phyloP scores from a whole-genome alignment of 106 monocot genomes.

The Ottelia alismoides region DNA sequence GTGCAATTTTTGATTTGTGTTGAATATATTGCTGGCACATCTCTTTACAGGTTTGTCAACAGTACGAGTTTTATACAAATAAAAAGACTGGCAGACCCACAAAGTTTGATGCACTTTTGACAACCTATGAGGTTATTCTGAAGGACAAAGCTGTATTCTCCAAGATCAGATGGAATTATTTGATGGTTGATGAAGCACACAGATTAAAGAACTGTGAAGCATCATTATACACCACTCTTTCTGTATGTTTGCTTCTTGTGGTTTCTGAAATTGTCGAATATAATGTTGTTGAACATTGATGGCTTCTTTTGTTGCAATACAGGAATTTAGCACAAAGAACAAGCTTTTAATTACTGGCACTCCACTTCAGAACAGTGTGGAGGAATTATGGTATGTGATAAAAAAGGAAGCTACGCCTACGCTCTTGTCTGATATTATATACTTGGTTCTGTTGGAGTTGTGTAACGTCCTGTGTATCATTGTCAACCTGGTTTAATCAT shows the following conservation, averaged over 20 bases:
- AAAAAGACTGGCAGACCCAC: conserved; percentile 54
- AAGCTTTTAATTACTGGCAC: conserved; percentile 97
- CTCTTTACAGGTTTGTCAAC: conserved; percentile 67
- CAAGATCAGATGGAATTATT: conserved; percentile 91
- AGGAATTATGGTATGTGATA: conserved; percentile 99
- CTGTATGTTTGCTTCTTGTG: conserved; percentile 27
- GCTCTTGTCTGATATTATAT: too few species aligned
- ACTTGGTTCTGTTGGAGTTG: too few species aligned
- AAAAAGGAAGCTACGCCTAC: too few species aligned
- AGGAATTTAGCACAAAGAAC: conserved; percentile 99
- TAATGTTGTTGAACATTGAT: not conserved
- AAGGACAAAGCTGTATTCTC: conserved; percentile 85
- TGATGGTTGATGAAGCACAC: conserved; percentile 99
- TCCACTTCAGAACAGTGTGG: conserved; percentile 97
- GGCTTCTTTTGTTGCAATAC: too few species aligned
- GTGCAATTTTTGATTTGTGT: too few species aligned
- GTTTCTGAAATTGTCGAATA: not conserved
- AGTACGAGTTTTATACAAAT: conserved; percentile 78
- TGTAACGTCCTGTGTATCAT: too few species aligned
- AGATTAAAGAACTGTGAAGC: conserved; percentile 95
- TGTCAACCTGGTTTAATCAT: too few species aligned
- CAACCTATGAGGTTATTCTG: conserved; percentile 98
- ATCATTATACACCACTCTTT: conserved; percentile 75
- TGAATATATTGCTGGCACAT: not conserved
- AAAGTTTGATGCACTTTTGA: conserved; percentile 79